A percentile compares a stretch with the other conserved stretches of the same genome.
Evolutionary conservation across 805 yeast genomes (phyloP).

Genomic region (Nakazawaea anatomiae): DNA sequence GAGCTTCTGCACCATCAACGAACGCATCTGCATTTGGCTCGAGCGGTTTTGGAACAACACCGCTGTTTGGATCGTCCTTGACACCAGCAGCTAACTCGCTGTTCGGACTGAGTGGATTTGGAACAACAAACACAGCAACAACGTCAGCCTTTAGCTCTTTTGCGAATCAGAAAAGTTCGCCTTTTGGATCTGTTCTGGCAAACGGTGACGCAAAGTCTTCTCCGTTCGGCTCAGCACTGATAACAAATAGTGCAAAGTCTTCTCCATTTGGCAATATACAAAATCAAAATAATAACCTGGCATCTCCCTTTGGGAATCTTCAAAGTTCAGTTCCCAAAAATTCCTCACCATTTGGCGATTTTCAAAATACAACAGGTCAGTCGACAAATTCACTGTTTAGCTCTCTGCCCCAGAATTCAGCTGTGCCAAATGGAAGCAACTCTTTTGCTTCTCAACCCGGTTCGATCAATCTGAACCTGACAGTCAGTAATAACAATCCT

Average conservation of each 20-base stretch:
- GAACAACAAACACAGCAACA: slow-evolving; percentile 8
- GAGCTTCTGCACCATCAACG: slow-evolving; percentile 4
- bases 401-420: too few species aligned
- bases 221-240: slow-evolving; percentile 19
- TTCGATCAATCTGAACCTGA: too few species aligned
- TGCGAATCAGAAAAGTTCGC: slow-evolving; percentile 9
- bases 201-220: slow-evolving; percentile 9
- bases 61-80: slow-evolving; percentile 15
- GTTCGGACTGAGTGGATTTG: slow-evolving; percentile 1
- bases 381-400: background rate
- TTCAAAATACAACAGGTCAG: too few species aligned
- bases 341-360: background rate
- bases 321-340: background rate
- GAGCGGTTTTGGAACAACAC: slow-evolving; percentile 7
- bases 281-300: background rate
- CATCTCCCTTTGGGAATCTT: background rate
- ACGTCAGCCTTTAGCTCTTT: slow-evolving; percentile 4
- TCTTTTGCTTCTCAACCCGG: too few species aligned
- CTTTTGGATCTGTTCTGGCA: slow-evolving; percentile 10
- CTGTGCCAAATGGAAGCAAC: background rate
- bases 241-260: slow-evolving; percentile 9
- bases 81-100: background rate
- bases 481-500: background rate
- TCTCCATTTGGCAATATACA: slow-evolving; percentile 2
- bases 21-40: slow-evolving; percentile 14